Base-by-base conservation (phyloP, 2,329 filamentous ascomycete species). In the Microdochium nivale region DNA sequence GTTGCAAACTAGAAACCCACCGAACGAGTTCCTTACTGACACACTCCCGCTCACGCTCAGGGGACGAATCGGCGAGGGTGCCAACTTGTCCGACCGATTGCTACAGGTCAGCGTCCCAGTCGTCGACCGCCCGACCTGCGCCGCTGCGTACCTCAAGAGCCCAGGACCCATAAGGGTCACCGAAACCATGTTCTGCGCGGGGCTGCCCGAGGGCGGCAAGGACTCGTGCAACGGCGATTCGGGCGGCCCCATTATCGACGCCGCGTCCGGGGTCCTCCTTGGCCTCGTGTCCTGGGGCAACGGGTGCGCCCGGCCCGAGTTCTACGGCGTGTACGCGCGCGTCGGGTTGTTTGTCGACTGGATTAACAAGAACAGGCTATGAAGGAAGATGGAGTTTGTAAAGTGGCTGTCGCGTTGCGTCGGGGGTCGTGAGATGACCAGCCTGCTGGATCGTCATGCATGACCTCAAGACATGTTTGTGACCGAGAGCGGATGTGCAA, bases 181-280 rank as follows among this genome's bases (percentile, higher is more conserved):
- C 48, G 51, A 51, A 53, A 56, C 56, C 58, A 67, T 66, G 65
- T 58, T 67, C 59, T 67, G 65, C 57, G 65, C 65, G 46, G 65
- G 63, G 10, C 27, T 57, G 10, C 14, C 55, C 2, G 46, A 48
- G 3, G 65, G 65, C 13, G 63, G 62, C 35, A 61, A 59, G 56
- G 65, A 67, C 54, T 58, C 65, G 16, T 67, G 65, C 64, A 56
- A 59, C 27, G 63, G 64, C 19, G 65, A 67, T 58, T 61, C 58
- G 16, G 65, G 65, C 33, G 65, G 65, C 43, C 65, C 65, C 43
- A 57, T 67, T 14, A 55, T 66, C 27, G 55, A 64, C 30, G 49
- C 50, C 33, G 44, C 52, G 37, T 44, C 49, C 46, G 51, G 56
- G 2, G 53, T 51, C 13, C 50, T 67, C 24, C 48, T 62, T 8